phyloP scores from a whole-genome alignment of 2,329 filamentous ascomycete species.

The Macroventuria anomochaeta region DNA sequence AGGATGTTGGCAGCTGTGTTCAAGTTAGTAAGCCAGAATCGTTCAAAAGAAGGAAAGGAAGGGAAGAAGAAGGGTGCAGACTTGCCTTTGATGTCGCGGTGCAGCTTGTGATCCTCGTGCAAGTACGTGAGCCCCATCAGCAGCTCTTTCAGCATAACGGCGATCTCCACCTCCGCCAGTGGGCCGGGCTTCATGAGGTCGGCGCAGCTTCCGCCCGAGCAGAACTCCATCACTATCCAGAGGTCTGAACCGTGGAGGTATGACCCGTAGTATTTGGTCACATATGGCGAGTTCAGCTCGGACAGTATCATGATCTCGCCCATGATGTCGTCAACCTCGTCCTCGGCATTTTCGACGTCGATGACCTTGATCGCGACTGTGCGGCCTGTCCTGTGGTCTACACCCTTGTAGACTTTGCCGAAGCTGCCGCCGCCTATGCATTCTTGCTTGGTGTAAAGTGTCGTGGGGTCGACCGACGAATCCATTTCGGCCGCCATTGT shows the following conservation, averaged over 20 bases:
- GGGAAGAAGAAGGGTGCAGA: neutral
- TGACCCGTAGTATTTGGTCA: conserved; percentile 97
- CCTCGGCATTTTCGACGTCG: conserved; percentile 97
- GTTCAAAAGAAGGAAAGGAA: too few species aligned
- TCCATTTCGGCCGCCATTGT: conserved; percentile 42
- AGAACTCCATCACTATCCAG: conserved; percentile 99
- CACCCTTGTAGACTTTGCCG: conserved; percentile 97
- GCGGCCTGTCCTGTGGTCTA: conserved; percentile 91
- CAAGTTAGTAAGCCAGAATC: conserved; percentile 12
- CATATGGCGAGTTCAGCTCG: conserved; percentile 92
- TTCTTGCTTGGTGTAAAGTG: conserved; percentile 81
- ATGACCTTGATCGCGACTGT: conserved; percentile 98
- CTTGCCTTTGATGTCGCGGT: conserved; percentile 92
- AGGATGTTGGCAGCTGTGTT: conserved; percentile 85
- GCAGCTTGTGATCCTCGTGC: conserved; percentile 93
- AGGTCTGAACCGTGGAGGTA: conserved; percentile 94
- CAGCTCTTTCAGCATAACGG: conserved; percentile 90
- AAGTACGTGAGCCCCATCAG: conserved; percentile 90
- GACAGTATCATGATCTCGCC: conserved; percentile 98
- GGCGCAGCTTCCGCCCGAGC: conserved; percentile 92
- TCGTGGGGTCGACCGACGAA: conserved; percentile 78
- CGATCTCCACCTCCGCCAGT: conserved; percentile 94
- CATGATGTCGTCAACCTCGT: conserved; percentile 99
- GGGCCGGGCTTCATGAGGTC: conserved; percentile 93
- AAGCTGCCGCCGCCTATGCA: conserved; percentile 92